phyloP scores from a whole-genome alignment of 2,329 filamentous ascomycete genomes.

The Penicillium sp. region DNA sequence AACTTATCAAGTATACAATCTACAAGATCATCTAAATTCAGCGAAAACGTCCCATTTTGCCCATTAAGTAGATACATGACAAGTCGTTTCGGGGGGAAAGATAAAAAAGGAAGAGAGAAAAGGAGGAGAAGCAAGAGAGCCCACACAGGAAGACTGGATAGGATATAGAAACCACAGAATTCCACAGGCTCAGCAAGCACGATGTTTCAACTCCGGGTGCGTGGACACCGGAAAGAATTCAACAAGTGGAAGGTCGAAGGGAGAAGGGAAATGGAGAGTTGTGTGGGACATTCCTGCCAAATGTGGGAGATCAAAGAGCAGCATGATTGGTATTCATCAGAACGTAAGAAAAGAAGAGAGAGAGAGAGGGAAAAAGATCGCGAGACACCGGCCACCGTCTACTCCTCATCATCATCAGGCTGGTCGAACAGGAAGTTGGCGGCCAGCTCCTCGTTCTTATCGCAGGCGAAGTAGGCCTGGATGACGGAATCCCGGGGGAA shows the following conservation, averaged over 20 bases:
- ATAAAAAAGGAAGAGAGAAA: constrained; percentile 12
- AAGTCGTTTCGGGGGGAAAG: constrained; percentile 28
- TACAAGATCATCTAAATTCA: constrained; percentile 10
- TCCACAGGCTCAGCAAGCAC: constrained; percentile 1
- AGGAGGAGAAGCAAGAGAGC: constrained; percentile 5
- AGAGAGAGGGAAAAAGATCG: constrained; percentile 10
- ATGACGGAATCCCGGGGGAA: constrained; percentile 94
- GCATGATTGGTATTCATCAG: constrained; percentile 40
- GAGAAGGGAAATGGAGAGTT: constrained; percentile 2
- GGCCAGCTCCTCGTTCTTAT: constrained; percentile 98
- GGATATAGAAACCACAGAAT: neutral
- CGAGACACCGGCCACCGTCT: constrained; percentile 18
- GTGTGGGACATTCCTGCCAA: constrained; percentile 19
- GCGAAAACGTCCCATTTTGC: constrained; percentile 38
- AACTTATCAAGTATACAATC: neutral
- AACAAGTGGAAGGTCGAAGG: constrained; percentile 9
- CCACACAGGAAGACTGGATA: neutral
- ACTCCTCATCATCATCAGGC: constrained; percentile 75
- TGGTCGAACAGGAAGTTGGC: constrained; percentile 99
- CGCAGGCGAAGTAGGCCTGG: constrained; percentile 98
- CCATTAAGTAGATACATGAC: constrained; percentile 42
- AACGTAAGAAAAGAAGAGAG: constrained; percentile 30
- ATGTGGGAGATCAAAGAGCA: constrained; percentile 28
- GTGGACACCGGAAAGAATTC: neutral
- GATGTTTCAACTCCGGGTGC: neutral